Percentiles rank a stretch among this genome's conserved stretches.
Evolutionary conservation across 495 filamentous ascomycete genomes (phyloP).

Genomic region (Evernia prunastri): DNA sequence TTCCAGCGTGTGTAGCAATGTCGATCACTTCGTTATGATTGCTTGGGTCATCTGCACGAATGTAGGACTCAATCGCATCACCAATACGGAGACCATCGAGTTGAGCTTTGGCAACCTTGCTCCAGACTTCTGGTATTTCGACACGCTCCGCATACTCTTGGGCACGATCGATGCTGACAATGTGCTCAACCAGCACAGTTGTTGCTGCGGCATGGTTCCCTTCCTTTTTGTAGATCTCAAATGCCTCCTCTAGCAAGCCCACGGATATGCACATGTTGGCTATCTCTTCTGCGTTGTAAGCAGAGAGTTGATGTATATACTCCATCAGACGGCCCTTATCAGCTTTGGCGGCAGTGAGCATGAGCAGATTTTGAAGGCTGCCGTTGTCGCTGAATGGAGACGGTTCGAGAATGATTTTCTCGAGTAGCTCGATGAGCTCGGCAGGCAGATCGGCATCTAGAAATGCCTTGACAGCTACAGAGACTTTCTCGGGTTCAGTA

Average conservation of each 20-base stretch:
- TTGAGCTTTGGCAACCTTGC: constrained; percentile 96
- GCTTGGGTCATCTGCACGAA: constrained; percentile 83
- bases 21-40: constrained; percentile 97
- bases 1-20: constrained; percentile 89
- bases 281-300: constrained; percentile 88
- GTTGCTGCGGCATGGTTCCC: constrained; percentile 79
- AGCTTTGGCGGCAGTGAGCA: constrained; percentile 94
- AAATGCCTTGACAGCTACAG: constrained; percentile 89
- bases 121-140: constrained; percentile 97
- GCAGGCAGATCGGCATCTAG: constrained; percentile 81
- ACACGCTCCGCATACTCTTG: constrained; percentile 95
- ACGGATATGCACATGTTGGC: constrained; percentile 89
- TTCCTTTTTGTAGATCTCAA: constrained; percentile 98
- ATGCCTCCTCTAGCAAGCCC: constrained; percentile 93
- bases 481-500: constrained; percentile 90
- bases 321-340: constrained; percentile 94
- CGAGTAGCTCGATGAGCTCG: constrained; percentile 93
- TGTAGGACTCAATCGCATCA: constrained; percentile 95
- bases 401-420: constrained; percentile 98
- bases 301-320: constrained; percentile 86
- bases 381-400: constrained; percentile 95
- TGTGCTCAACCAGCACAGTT: constrained; percentile 90
- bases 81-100: constrained; percentile 89
- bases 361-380: constrained; percentile 92
- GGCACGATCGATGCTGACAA: constrained; percentile 97